Percentiles rank a stretch among this genome's conserved stretches.
phyloP scores from a whole-genome alignment of 139 green algal genomes.

The Auxenochlorella protothecoides region DNA sequence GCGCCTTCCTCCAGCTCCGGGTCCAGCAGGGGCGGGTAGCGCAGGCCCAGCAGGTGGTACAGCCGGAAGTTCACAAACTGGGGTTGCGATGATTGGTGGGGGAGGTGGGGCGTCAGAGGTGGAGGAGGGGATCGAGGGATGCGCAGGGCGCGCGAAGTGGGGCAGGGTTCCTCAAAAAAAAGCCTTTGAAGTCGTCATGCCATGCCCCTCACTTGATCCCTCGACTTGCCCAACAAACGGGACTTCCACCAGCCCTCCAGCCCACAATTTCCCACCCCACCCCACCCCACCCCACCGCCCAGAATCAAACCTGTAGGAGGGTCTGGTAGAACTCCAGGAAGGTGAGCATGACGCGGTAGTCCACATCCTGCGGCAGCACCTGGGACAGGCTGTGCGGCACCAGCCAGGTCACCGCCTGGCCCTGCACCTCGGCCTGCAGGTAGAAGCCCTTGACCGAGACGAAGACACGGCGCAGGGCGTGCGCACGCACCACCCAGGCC shows the following conservation, averaged over 20 bases:
- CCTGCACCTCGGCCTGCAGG: constrained; percentile 80
- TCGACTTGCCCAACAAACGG: too few relatives aligned
- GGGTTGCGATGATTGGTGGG: background rate
- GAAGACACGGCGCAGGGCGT: constrained; percentile 84
- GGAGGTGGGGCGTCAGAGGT: background rate
- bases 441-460: constrained; percentile 88
- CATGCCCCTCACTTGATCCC: too few relatives aligned
- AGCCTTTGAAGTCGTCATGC: too few relatives aligned
- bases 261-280: background rate
- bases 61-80: constrained; percentile 95
- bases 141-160: background rate
- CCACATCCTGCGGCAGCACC: constrained; percentile 86
- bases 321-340: constrained; percentile 98
- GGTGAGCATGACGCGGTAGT: constrained; percentile 96
- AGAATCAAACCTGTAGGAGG: constrained; percentile 41
- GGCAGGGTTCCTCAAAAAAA: background rate
- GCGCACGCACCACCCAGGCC: constrained; percentile 74
- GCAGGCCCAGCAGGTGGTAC: constrained; percentile 77
- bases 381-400: constrained; percentile 80
- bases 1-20: constrained; percentile 59
- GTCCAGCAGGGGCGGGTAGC: constrained; percentile 84
- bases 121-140: too few relatives aligned
- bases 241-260: background rate
- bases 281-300: background rate
- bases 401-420: constrained; percentile 90